Evolutionary conservation across 2,329 filamentous ascomycete genomes (phyloP).

Genomic region (Zarea fungicola): DNA sequence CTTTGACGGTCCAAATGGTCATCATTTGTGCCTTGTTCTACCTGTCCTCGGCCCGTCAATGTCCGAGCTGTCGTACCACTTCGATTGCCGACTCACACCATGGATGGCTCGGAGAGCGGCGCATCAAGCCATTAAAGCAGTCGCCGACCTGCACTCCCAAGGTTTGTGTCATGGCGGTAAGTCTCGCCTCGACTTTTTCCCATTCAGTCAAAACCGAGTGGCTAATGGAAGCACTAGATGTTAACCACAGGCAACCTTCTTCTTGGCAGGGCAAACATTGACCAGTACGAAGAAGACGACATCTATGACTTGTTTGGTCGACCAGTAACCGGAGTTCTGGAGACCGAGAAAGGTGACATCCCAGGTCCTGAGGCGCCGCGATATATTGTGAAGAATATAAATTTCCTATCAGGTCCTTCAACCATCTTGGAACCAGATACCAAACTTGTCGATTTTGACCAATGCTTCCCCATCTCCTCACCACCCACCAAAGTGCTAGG

Average conservation of each 20-base stretch:
- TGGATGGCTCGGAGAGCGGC: conserved; percentile 11
- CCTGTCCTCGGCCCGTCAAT: conserved; percentile 20
- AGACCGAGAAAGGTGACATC: conserved; percentile 17
- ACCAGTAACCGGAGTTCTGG: conserved; percentile 11
- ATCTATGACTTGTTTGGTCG: conserved; percentile 14
- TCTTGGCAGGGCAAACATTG: conserved; percentile 12
- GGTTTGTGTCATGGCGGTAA: conserved; percentile 23
- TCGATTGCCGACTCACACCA: conserved; percentile 16
- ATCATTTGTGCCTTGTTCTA: conserved; percentile 22
- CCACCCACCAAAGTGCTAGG: conserved; percentile 18
- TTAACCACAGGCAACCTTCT: conserved; percentile 19
- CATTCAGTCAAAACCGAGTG: neutral
- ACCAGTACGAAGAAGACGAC: conserved; percentile 10
- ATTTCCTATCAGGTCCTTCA: conserved; percentile 16
- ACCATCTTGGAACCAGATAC: conserved; percentile 17
- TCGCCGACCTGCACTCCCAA: conserved; percentile 18
- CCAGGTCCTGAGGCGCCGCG: conserved; percentile 18
- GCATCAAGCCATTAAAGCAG: conserved; percentile 16
- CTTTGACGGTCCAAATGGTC: conserved; percentile 22
- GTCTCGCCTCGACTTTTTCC: neutral
- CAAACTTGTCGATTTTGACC: conserved; percentile 19
- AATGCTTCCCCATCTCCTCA: conserved; percentile 16
- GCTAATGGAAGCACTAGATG: conserved; percentile 13
- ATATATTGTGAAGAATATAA: conserved; percentile 20
- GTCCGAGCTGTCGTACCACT: conserved; percentile 13